Percentiles rank a stretch among this genome's conserved stretches.
phyloP scores from a whole-genome alignment of 1,284 basidiomycete genomes.

The Cystobasidium pallidum region DNA sequence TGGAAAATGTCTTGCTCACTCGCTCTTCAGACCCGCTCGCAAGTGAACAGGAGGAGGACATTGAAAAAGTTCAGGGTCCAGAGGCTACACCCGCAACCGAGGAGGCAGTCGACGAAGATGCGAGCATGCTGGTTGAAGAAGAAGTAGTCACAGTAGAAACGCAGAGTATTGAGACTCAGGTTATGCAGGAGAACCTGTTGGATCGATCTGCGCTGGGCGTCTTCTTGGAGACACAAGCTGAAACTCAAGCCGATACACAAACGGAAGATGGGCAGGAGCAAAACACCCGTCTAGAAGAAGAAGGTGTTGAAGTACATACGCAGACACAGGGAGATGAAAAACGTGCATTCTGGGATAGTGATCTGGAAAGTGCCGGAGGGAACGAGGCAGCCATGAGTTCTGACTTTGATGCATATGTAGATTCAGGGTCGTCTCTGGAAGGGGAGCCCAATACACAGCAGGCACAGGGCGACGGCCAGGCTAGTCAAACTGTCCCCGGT shows the following conservation, averaged over 20 bases:
- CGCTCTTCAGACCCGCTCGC: neutral
- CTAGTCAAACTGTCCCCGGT: constrained; percentile 5
- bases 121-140: constrained; percentile 1
- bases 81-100: neutral
- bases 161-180: constrained; percentile 7
- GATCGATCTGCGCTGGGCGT: constrained; percentile 5
- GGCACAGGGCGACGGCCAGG: constrained; percentile 1
- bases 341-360: neutral
- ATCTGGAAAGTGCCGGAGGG: neutral
- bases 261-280: neutral
- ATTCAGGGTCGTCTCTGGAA: neutral
- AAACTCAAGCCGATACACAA: constrained; percentile 1
- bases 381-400: neutral
- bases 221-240: constrained; percentile 17
- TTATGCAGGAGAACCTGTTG: neutral
- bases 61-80: too few species aligned
- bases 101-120: constrained; percentile 3
- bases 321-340: neutral
- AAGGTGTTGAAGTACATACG: neutral
- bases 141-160: constrained; percentile 13
- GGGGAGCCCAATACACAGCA: neutral
- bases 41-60: constrained; percentile 2
- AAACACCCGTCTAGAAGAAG: neutral
- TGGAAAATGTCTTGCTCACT: constrained; percentile 1
- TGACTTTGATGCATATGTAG: neutral